Conservation (phyloP, 129 eudicot species). For the Sambucus nigra region DNA sequence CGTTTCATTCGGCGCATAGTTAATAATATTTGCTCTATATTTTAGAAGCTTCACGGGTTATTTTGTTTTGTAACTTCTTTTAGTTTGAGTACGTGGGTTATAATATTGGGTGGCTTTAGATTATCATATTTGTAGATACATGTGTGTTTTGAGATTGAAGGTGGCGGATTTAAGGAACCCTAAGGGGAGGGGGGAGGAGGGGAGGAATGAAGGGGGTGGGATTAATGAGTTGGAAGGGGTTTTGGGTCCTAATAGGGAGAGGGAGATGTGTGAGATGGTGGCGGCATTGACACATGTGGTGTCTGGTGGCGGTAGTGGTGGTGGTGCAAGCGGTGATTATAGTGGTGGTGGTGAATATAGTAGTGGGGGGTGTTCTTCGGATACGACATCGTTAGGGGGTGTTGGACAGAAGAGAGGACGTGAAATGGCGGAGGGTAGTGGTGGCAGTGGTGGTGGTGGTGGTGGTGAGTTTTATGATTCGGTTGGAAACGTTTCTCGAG, state of each 20-base stretch:
- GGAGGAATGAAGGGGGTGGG: not conserved
- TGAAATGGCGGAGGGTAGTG: slow-evolving; percentile 5
- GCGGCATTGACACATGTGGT: slow-evolving; percentile 52
- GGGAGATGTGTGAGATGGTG: slow-evolving; percentile 51
- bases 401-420: slow-evolving; percentile 23
- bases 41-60: too few relatives aligned
- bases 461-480: not conserved
- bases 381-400: not conserved
- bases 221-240: slow-evolving; percentile 13
- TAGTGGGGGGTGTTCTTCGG: not conserved
- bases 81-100: too few relatives aligned
- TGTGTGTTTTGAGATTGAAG: not conserved
- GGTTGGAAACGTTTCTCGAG: not conserved
- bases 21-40: too few relatives aligned
- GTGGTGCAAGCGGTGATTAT: not conserved
- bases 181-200: not conserved
- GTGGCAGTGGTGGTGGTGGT: not conserved
- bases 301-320: slow-evolving; percentile 15
- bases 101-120: too few relatives aligned
- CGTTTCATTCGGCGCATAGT: too few relatives aligned
- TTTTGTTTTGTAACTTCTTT: too few relatives aligned
- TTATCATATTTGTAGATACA: too few relatives aligned
- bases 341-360: not conserved
- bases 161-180: not conserved
- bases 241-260: slow-evolving; percentile 30